These are phyloP conservation scores for Quercus engelmannii DNA, from an alignment of 306 rosid species.

Conservation along the genomic window DNA sequence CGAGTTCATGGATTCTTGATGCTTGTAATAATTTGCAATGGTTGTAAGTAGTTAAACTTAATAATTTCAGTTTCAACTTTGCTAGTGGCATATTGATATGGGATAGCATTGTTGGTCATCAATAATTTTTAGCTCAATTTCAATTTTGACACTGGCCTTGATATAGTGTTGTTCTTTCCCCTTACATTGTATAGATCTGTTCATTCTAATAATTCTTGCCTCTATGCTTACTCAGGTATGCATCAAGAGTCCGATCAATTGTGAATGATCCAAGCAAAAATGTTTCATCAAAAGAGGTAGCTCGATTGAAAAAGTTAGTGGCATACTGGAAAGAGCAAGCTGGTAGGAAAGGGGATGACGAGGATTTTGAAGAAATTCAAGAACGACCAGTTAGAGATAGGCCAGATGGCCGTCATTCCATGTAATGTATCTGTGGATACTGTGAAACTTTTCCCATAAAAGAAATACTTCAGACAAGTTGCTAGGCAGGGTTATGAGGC, in stretches of 20 bases:
- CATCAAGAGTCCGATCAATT: constrained; percentile 85
- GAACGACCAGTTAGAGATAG: constrained; percentile 57
- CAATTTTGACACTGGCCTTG: background rate
- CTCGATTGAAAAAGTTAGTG: constrained; percentile 69
- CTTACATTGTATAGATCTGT: background rate
- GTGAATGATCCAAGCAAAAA: constrained; percentile 93
- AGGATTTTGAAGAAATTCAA: constrained; percentile 81
- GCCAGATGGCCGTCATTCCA: constrained; percentile 61
- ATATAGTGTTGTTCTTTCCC: background rate
- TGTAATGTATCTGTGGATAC: constrained; percentile 32
- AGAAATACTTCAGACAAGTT: background rate
- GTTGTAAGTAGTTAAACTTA: background rate
- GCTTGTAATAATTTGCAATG: no score
- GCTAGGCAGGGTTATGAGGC: constrained; percentile 4
- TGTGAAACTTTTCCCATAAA: background rate
- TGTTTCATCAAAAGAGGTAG: constrained; percentile 80
- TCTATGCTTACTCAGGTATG: constrained; percentile 54
- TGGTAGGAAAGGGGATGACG: constrained; percentile 73
- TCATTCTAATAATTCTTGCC: background rate
- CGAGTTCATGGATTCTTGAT: no score
- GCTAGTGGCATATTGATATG: background rate
- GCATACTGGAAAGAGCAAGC: constrained; percentile 96
- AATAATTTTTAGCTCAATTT: background rate
- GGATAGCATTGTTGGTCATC: background rate
- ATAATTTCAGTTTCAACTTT: background rate